phyloP scores from a whole-genome alignment of 768 basidiomycete species.

The Pleurotus citrinopileatus region DNA sequence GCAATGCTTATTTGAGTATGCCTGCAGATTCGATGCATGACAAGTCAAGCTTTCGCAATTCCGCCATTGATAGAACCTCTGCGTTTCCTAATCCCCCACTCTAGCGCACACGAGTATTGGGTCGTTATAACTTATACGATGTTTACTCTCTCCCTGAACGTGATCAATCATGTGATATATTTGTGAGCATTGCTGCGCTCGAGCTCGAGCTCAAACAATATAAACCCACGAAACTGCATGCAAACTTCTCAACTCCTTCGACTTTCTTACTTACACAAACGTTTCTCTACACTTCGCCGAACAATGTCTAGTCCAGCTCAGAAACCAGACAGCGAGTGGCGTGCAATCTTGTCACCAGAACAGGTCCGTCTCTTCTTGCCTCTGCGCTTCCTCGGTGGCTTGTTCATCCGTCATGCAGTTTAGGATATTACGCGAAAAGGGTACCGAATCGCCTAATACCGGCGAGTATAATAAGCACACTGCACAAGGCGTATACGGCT shows the following conservation, averaged over 20 bases:
- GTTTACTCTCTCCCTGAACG: too few species aligned
- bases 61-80: constrained; percentile 47
- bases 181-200: too few species aligned
- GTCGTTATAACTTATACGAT: too few species aligned
- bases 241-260: background rate
- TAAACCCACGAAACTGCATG: constrained; percentile 4
- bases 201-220: too few species aligned
- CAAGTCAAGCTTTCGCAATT: constrained; percentile 80
- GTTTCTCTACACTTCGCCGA: constrained; percentile 16
- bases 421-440: constrained; percentile 80
- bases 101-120: too few species aligned
- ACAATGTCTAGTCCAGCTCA: constrained; percentile 32
- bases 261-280: background rate
- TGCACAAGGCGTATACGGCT: constrained; percentile 68
- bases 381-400: background rate
- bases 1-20: too few species aligned
- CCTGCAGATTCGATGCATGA: constrained; percentile 81
- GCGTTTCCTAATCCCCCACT: too few species aligned
- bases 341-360: constrained; percentile 72
- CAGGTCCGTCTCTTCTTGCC: constrained; percentile 57
- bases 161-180: too few species aligned
- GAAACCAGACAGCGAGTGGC: constrained; percentile 81
- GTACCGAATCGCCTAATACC: constrained; percentile 76
- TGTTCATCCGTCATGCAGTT: constrained; percentile 50
- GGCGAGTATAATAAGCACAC: constrained; percentile 77